Conservation (phyloP, 768 basidiomycete species). For the Mycena sanguinolenta region DNA sequence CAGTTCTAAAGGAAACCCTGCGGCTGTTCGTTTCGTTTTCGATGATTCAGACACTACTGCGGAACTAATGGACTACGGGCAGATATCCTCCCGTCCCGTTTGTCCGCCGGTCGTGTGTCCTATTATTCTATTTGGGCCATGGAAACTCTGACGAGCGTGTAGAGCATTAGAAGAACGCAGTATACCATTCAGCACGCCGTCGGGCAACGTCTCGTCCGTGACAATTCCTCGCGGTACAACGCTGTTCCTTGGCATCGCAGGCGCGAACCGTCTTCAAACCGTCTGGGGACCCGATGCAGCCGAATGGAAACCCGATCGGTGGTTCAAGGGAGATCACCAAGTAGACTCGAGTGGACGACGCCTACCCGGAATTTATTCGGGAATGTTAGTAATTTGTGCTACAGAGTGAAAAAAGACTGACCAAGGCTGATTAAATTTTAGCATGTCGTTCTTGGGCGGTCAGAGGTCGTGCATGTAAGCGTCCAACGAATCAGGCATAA, state of each 20-base stretch:
- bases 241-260: constrained; percentile 61
- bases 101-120: constrained; percentile 57
- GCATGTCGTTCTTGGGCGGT: constrained; percentile 71
- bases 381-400: constrained; percentile 54
- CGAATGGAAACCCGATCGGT: constrained; percentile 69
- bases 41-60: too few relatives aligned
- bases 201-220: constrained; percentile 47
- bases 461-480: constrained; percentile 67
- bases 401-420: background rate
- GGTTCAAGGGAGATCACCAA: constrained; percentile 48
- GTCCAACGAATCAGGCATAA: too few relatives aligned
- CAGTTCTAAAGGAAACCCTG: constrained; percentile 62
- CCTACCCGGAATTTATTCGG: constrained; percentile 64
- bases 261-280: constrained; percentile 61
- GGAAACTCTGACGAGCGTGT: background rate
- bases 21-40: constrained; percentile 53
- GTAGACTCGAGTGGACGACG: constrained; percentile 42
- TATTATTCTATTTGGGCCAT: background rate
- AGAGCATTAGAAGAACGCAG: constrained; percentile 60
- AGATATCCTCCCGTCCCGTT: constrained; percentile 64
- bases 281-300: constrained; percentile 65
- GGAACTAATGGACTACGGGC: constrained; percentile 3
- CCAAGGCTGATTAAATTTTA: constrained; percentile 38
- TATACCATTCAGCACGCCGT: constrained; percentile 52
- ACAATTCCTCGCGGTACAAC: constrained; percentile 62